Evolutionary conservation across 1,284 basidiomycete genomes (phyloP), one percentile per base, ranked within the genome.

Genomic region (Schizophyllum amplum): DNA sequence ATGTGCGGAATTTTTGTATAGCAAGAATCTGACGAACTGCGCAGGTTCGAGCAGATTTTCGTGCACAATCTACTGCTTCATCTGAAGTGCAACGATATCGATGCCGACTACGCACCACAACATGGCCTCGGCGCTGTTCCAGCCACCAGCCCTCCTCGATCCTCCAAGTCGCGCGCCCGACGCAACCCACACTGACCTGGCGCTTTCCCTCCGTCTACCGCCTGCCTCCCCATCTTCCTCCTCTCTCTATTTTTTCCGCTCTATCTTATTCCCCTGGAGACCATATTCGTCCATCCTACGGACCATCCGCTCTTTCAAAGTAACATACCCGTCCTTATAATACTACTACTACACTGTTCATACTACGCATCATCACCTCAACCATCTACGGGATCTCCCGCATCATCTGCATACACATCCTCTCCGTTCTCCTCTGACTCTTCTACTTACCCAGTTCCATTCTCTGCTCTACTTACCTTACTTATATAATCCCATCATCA

Each of bases 11-110:
- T 48, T 21, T 54, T 52, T 25, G 22, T 24, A 26, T 26, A 55
- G 49, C 50, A 58, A 59, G 24, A 50, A 21, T 54, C 55, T 55
- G 54, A 61, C 51, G 56, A 46, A 51, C 57, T 27, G 53, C 61
- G 48, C 60, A 90, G 89, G 66, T 93, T 88, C 66, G 92, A 95
- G 68, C 88, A 93, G 67, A 82, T 85, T 58, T 94, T 95, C 66
- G 87, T 94, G 2, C 84, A 90, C 65, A 87, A 93, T 65, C 76
- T 95, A 23, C 72, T 95, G 15, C 72, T 90, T 26, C 82, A 94
- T 68, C 82, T 94, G 57, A 84, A 84, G 63, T 91, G 90, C 62
- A 75, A 77, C 56, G 80, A 83, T 59, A 72, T 90, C 21, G 92
- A 94, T 67, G 74, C 81, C 1, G 81, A 86, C 59, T 94, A 90